Percentiles rank a stretch among this genome's conserved stretches.
These are phyloP conservation scores for Tetracentron sinense DNA, from an alignment of 164 flowering plant species.

Conservation along the genomic window DNA sequence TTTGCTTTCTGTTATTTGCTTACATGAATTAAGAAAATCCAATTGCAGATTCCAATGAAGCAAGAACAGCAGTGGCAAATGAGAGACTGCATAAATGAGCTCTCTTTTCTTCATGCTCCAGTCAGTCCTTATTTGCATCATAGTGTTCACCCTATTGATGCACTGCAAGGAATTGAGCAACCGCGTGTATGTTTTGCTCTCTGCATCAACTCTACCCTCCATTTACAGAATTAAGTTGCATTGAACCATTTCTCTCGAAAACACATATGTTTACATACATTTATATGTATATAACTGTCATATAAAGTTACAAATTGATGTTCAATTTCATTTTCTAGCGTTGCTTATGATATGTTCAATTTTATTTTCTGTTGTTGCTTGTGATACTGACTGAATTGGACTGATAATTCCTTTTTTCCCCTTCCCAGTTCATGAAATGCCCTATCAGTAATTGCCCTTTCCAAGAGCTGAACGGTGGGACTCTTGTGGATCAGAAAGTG, in stretches of 20 bases:
- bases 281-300: too few relatives aligned
- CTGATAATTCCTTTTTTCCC: background rate
- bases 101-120: background rate
- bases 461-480: background rate
- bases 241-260: background rate
- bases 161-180: background rate
- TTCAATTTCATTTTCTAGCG: too few relatives aligned
- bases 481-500: background rate
- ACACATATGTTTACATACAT: background rate
- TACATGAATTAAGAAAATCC: background rate
- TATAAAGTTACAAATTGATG: too few relatives aligned
- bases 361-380: too few relatives aligned
- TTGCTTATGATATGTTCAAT: too few relatives aligned
- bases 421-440: background rate
- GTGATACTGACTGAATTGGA: too few relatives aligned
- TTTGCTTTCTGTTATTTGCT: background rate
- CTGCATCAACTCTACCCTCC: background rate
- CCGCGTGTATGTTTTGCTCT: conserved; percentile 14
- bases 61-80: conserved; percentile 9
- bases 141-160: background rate
- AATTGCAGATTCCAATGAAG: conserved; percentile 12
- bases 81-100: background rate
- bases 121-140: background rate
- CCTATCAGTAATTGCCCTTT: background rate
- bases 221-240: too few relatives aligned